Base-by-base conservation (phyloP, 164 flowering plant species). In the Piper betle region DNA sequence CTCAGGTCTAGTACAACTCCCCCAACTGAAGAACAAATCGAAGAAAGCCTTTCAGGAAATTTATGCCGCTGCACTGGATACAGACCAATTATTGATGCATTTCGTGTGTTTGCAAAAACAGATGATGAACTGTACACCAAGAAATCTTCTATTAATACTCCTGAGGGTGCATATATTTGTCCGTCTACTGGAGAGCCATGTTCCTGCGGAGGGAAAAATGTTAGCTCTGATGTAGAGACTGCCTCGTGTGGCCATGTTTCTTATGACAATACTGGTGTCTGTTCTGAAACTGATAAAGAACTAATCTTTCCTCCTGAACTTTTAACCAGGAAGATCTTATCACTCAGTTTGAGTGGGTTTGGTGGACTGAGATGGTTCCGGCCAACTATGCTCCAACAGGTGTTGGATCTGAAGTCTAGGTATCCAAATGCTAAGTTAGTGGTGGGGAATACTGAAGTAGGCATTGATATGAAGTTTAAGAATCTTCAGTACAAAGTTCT, bases 21-120 rank as follows among this genome's bases (percentile, higher is more conserved):
- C 40, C 97, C 97, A 16, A 82, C 73, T 65, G 86, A 82, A 72
- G 96, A 82, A 68, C 88, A 91, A 69, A 88, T 94, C 62, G 97
- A 94, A 79, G 97, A 91, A 78, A 72, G 80, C 74, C 87, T 94
- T 71, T 85, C 85, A 19, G 99, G 99, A 69, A 94, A 94, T 74
- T 72, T 94, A 64, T 94, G 99, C 67, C 81, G 99, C n/a, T 94
- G 99, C 80, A 94, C 99, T 18, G 99, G 97, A 64, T 94, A 94
- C 69, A 80, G 99, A 72, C 88, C 97, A 60, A 94, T 94, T 50
- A 25, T 90, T 64, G 99, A 94, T 75, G 99, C 97, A 38, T 94
- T 94, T 73, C 82, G 87, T 52, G 93, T 91, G 43, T 94, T 94
- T 80, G 87, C 97, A 17, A 94, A 89, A 84, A 86, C 82, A 15